Evolutionary conservation across 495 filamentous ascomycete genomes (phyloP), one percentile per base, ranked within the genome.

Genomic region (Penicillium nucicola): DNA sequence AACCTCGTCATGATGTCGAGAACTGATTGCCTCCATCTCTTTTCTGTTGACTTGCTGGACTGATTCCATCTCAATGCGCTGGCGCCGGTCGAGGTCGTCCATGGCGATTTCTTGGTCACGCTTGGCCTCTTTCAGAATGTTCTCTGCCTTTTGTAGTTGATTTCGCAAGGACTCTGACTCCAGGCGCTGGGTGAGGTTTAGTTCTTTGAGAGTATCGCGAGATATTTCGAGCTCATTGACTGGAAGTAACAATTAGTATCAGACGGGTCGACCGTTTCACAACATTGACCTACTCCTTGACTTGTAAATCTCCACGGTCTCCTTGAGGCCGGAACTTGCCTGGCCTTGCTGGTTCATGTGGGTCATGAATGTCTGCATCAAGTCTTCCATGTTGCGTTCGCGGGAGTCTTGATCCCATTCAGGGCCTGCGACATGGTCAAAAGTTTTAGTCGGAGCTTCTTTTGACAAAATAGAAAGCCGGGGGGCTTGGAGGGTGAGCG

Each of bases 351-450:
- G 68, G 20, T 77, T 80, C 58, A 95, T 71, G n/a, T 79, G 77
- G 35, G 81, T 70, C 52, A 82, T 79, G 37, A 95, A 68, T 3
- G 67, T 57, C 15, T 74, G 69, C 53, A 84, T 84, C 50, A 88
- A 67, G 2, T 71, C 68, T 50, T 90, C 84, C 65, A 93, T 80
- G 22, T 77, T 70, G 47, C 82, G 78, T 51, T 92, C 76, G 40
- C 81, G 77, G 50, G 72, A 74, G 43, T 87, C 82, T 48, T 84
- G 80, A 65, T 95, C 87, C 79, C 83, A 91, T 47, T 81, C 87
- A 84, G 77, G 65, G 61, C 62, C 71, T 75, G 59, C 46, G 61
- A 37, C 43, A 53, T 51, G 50, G 64, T 72, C 60, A 75, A 69
- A 70, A 53, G 68, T 79, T 47, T 65, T 74, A 54, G 77, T 63